Evolutionary conservation across 441 rosid species (phyloP).

Genomic region (Mallotus repandus): DNA sequence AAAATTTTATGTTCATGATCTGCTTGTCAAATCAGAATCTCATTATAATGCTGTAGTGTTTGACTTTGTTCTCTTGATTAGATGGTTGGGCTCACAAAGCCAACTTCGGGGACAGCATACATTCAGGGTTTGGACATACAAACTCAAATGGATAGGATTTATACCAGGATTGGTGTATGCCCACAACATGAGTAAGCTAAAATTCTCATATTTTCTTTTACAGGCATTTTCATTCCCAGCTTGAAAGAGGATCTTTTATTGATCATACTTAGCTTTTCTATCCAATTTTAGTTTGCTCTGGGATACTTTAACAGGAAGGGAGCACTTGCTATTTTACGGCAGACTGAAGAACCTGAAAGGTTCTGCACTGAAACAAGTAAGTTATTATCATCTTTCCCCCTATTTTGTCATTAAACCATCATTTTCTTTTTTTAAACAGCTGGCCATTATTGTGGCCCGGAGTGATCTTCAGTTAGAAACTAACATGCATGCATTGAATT

Average conservation of each 20-base stretch:
- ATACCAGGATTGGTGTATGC: conserved; percentile 90
- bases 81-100: conserved; percentile 93
- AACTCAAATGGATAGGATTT: conserved; percentile 69
- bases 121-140: conserved; percentile 69
- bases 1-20: neutral
- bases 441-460: neutral
- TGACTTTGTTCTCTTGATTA: conserved; percentile 28
- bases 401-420: neutral
- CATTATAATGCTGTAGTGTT: conserved; percentile 15
- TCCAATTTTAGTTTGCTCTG: conserved; percentile 66
- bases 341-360: conserved; percentile 86
- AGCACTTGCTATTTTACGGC: conserved; percentile 88
- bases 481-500: neutral
- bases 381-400: conserved; percentile 16
- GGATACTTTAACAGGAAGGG: conserved; percentile 90
- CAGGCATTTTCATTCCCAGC: conserved; percentile 2
- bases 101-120: conserved; percentile 75
- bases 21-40: conserved; percentile 8
- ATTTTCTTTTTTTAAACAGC: conserved; percentile 1
- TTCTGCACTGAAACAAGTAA: conserved; percentile 53
- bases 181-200: conserved; percentile 82
- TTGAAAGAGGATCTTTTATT: neutral
- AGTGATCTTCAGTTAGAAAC: neutral
- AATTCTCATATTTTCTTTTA: neutral
- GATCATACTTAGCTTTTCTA: neutral